A percentile compares a stretch with the other conserved stretches of the same genome.
Conservation (phyloP, 1,284 basidiomycete species). For the Ceratobasidium sp. region DNA sequence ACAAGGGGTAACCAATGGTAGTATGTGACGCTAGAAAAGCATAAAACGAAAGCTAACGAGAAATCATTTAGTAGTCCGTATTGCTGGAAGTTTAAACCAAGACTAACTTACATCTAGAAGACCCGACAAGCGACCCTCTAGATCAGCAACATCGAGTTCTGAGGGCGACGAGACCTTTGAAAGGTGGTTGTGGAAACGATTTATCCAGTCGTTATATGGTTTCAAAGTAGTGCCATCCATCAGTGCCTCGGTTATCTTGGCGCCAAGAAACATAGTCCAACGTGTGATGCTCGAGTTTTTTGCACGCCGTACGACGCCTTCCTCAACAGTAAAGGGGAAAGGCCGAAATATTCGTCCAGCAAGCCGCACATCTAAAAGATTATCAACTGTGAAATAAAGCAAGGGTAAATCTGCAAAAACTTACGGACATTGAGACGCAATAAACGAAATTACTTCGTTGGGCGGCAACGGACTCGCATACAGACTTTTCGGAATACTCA, state of each 20-base stretch:
- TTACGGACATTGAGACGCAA: slow-evolving; percentile 14
- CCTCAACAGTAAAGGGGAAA: background rate
- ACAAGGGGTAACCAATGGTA: background rate
- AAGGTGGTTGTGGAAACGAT: background rate
- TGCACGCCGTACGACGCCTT: background rate
- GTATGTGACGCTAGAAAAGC: slow-evolving; percentile 13
- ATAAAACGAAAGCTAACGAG: background rate
- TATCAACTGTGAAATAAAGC: background rate
- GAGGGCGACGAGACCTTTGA: background rate
- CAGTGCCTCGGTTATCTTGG: slow-evolving; percentile 9
- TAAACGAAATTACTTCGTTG: background rate
- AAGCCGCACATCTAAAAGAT: background rate
- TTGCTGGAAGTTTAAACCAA: background rate
- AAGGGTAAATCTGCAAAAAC: slow-evolving; percentile 8
- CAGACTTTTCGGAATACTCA: background rate
- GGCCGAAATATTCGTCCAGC: background rate
- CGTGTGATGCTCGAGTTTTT: background rate
- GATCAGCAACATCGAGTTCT: background rate
- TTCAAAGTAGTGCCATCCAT: background rate
- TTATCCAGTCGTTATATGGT: slow-evolving; percentile 2
- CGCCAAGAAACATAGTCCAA: slow-evolving; percentile 27
- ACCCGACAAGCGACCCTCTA: background rate
- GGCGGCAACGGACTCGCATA: background rate
- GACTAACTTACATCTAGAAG: slow-evolving; percentile 7
- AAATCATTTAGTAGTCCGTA: background rate